Conservation (phyloP, 2,329 filamentous ascomycete species). For the Chaetomium strumarium region DNA sequence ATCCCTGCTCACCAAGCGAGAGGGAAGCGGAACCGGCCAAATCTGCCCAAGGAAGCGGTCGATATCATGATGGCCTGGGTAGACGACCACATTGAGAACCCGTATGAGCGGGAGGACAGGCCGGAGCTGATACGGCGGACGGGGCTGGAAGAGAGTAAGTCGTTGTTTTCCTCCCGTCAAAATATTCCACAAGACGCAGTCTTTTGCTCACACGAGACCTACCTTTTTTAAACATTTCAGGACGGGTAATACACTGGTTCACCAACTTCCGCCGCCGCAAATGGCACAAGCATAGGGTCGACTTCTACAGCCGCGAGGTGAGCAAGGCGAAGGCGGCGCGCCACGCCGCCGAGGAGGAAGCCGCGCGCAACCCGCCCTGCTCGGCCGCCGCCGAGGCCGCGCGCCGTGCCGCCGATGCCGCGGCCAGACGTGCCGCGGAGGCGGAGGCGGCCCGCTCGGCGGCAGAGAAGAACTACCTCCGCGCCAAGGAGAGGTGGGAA, state of each 20-base stretch:
- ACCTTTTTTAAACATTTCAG: background rate
- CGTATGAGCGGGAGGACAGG: background rate
- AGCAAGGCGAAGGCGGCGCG: background rate
- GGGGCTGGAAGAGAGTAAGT: background rate
- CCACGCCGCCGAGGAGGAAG: background rate
- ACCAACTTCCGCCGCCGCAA: background rate
- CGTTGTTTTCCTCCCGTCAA: no score
- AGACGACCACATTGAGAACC: background rate
- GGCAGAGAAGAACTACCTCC: background rate
- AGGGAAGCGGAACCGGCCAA: background rate
- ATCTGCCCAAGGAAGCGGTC: background rate
- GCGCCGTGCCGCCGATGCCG: background rate
- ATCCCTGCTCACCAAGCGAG: no score
- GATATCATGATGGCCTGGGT: background rate
- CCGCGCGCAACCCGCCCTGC: background rate
- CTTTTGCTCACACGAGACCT: background rate
- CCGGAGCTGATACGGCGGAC: background rate
- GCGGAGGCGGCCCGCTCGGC: background rate
- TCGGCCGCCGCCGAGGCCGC: background rate
- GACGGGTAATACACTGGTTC: background rate
- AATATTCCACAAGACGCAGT: no score
- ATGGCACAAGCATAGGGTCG: background rate
- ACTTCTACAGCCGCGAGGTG: background rate
- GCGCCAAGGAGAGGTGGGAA: background rate
- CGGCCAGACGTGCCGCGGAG: background rate